phyloP scores from a whole-genome alignment of 2,329 filamentous ascomycete genomes.

The Diaporthe ilicicola region DNA sequence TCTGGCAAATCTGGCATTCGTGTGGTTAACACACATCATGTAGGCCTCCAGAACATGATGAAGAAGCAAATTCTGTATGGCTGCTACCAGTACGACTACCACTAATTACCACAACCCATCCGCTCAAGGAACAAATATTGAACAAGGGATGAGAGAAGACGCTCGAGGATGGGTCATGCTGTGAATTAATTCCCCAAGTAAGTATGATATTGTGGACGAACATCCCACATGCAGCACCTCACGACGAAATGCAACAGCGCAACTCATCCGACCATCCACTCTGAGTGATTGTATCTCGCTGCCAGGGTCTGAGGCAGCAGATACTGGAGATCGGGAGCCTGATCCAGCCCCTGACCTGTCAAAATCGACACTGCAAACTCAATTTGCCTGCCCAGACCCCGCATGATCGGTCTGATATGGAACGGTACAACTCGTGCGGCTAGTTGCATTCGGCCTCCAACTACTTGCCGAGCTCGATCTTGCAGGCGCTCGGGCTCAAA shows the following conservation, averaged over 20 bases:
- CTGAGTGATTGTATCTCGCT: not conserved
- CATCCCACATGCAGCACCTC: too few relatives aligned
- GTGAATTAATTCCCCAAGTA: too few relatives aligned
- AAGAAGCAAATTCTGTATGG: too few relatives aligned
- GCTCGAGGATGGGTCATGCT: too few relatives aligned
- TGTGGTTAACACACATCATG: too few relatives aligned
- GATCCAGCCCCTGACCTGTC: not conserved
- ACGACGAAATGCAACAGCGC: not conserved
- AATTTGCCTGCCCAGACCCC: not conserved
- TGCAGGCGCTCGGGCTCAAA: slow-evolving; percentile 12
- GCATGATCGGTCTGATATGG: not conserved
- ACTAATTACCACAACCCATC: too few relatives aligned
- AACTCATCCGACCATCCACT: not conserved
- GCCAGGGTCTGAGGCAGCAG: not conserved
- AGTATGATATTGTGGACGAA: not conserved
- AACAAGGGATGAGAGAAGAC: too few relatives aligned
- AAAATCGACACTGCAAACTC: slow-evolving; percentile 4
- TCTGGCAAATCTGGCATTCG: too few relatives aligned
- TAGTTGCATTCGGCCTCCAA: not conserved
- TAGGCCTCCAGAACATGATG: too few relatives aligned
- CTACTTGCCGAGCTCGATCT: not conserved
- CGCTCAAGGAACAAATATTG: too few relatives aligned
- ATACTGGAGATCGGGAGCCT: not conserved
- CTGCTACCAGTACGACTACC: too few relatives aligned
- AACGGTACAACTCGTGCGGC: not conserved